These are phyloP conservation scores for Puccinia coronata DNA, from an alignment of 1,284 basidiomycete species.

Conservation along the genomic window DNA sequence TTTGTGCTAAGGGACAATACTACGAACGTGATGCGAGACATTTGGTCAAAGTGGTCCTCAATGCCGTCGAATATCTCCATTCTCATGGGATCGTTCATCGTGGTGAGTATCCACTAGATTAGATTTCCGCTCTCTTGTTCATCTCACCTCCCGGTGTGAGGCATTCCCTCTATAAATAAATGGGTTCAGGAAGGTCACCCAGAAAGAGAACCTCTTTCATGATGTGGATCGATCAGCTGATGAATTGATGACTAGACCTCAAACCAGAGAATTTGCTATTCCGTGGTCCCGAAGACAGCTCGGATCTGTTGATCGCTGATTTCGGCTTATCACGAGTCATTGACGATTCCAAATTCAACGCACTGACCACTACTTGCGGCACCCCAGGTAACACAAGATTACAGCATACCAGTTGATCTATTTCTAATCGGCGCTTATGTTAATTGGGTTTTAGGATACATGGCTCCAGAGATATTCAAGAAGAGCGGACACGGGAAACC, in stretches of 20 bases:
- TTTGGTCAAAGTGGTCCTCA: conserved; percentile 81
- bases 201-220: not conserved
- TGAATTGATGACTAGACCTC: conserved; percentile 67
- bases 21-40: conserved; percentile 89
- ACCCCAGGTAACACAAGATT: conserved; percentile 72
- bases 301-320: conserved; percentile 95
- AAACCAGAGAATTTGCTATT: conserved; percentile 98
- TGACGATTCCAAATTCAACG: conserved; percentile 82
- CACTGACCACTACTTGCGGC: conserved; percentile 92
- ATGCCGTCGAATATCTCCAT: conserved; percentile 89
- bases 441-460: conserved; percentile 65
- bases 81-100: conserved; percentile 92
- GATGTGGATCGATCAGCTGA: not conserved
- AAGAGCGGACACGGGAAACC: conserved; percentile 94
- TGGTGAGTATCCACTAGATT: conserved; percentile 62
- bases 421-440: conserved; percentile 28
- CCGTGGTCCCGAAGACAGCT: conserved; percentile 81
- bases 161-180: no score
- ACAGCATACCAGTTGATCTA: not conserved
- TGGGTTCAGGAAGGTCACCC: not conserved
- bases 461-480: conserved; percentile 98
- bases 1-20: conserved; percentile 96
- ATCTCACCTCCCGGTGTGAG: not conserved
- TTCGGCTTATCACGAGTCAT: conserved; percentile 80
- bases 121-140: not conserved